Conservation (phyloP, 352 stramenopile species). For the Phytopythium boreale region DNA sequence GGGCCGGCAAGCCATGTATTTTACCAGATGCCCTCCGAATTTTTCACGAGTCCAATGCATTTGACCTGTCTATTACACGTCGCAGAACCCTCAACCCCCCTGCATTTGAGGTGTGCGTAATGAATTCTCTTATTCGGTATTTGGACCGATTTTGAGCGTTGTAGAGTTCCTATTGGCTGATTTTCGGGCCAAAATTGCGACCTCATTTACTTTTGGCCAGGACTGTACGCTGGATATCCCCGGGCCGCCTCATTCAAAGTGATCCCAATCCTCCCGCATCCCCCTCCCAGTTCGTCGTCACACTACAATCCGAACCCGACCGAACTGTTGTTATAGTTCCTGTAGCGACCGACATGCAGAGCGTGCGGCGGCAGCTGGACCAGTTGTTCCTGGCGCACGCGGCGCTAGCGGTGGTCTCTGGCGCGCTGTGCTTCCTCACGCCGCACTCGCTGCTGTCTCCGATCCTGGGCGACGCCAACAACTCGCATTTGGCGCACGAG, state of each 20-base stretch:
- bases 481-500: constrained; percentile 84
- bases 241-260: no score
- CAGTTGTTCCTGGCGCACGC: constrained; percentile 78
- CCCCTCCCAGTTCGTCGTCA: no score
- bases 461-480: constrained; percentile 67
- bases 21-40: background rate
- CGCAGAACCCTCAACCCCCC: background rate
- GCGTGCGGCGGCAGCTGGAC: constrained; percentile 75
- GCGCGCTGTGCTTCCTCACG: constrained; percentile 67
- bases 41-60: background rate
- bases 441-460: constrained; percentile 80
- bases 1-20: background rate
- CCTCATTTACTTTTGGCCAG: no score
- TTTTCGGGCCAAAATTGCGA: no score
- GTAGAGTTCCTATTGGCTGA: no score
- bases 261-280: no score
- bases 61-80: background rate
- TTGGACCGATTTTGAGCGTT: no score
- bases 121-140: constrained; percentile 1
- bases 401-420: constrained; percentile 59
- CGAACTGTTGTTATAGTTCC: background rate
- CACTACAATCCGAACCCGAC: background rate
- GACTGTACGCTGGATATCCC: no score
- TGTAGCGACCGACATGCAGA: constrained; percentile 28
- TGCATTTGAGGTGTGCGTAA: background rate